phyloP scores from a whole-genome alignment of 495 filamentous ascomycete species.

The Eremomyces bilateralis region DNA sequence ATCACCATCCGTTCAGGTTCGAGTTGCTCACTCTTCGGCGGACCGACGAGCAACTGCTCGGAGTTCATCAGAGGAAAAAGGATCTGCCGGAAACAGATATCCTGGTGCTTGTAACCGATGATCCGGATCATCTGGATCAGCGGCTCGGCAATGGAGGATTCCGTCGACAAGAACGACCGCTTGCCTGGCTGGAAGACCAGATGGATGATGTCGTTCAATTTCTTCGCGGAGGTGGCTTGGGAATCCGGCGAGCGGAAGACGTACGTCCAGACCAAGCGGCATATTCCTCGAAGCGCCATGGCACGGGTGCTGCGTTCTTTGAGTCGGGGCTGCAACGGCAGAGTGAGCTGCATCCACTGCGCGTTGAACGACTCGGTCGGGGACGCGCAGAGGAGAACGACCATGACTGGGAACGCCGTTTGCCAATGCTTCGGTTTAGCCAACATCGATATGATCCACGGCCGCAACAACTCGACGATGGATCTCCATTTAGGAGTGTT shows the following conservation, averaged over 20 bases:
- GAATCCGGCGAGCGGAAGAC: conserved; percentile 65
- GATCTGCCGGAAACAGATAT: conserved; percentile 74
- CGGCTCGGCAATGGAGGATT: conserved; percentile 64
- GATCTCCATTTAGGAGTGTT: conserved; percentile 66
- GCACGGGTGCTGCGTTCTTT: conserved; percentile 66
- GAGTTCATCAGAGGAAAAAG: conserved; percentile 91
- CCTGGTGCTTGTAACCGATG: conserved; percentile 83
- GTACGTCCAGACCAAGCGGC: conserved; percentile 89
- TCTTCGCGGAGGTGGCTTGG: conserved; percentile 42
- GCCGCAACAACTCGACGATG: conserved; percentile 53
- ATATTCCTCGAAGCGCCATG: conserved; percentile 71
- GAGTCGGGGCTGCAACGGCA: conserved; percentile 49
- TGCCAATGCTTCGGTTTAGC: conserved; percentile 80
- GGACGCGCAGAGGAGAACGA: conserved; percentile 70
- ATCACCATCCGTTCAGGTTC: conserved; percentile 93
- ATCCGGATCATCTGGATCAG: conserved; percentile 84
- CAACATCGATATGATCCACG: conserved; percentile 59
- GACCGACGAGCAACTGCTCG: conserved; percentile 59
- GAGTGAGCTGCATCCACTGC: conserved; percentile 68
- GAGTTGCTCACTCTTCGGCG: conserved; percentile 74
- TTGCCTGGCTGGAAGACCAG: conserved; percentile 60
- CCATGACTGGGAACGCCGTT: conserved; percentile 65
- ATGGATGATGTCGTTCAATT: conserved; percentile 69
- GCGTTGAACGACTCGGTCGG: conserved; percentile 57
- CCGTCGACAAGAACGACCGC: conserved; percentile 55